Evolutionary conservation across 176 grass and related monocot genomes (phyloP), one percentile per base, ranked within the genome.

Genomic region (barley (Hordeum vulgare)): DNA sequence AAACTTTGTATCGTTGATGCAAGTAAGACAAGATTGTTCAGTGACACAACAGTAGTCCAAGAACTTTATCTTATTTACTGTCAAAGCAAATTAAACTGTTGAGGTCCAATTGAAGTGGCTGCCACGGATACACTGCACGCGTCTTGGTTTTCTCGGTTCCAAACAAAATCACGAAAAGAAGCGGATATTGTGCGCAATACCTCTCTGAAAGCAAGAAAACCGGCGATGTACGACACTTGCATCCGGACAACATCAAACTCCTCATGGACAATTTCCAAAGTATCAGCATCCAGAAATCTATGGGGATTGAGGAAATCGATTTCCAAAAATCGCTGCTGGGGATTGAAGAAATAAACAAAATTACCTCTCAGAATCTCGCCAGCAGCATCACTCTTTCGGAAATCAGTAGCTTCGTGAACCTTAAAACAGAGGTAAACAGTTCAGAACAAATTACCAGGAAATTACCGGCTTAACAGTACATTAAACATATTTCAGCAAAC

Each of bases 161-260:
- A n/a, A n/a, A n/a, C n/a, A n/a, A n/a, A n/a, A n/a, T 20, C 10
- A 39, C 0, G 0, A 25, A 10, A 53, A 78, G 8, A 37, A 4
- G 17, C 0, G 20, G 7, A 54, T 5, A 9, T 8, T 4, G 4
- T 58, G 40, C 14, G 25, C 15, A 15, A 11, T 85, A 90, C 94
- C 90, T 97, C 94, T 85, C 94, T 97, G 78, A 98, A 98, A 81
- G 96, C 96, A 88, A 98, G 96, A 79, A 98, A 98, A 35, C 93
- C 91, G 15, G 93, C 90, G 85, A 95, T 79, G 34, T 98, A 98
- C 8, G 93, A 89, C 53, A 98, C 93, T 82, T 93, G 89, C 53
- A 95, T 42, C 39, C 28, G 85, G 39, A 91, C 73, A 61, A 90
- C 28, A 85, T 90, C 83, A 56, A 92, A 95, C 57, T 98, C 96